Percentiles rank a stretch among this genome's conserved stretches.
Conservation (phyloP, 352 stramenopile species). For the Phytophthora niederhauseri region DNA sequence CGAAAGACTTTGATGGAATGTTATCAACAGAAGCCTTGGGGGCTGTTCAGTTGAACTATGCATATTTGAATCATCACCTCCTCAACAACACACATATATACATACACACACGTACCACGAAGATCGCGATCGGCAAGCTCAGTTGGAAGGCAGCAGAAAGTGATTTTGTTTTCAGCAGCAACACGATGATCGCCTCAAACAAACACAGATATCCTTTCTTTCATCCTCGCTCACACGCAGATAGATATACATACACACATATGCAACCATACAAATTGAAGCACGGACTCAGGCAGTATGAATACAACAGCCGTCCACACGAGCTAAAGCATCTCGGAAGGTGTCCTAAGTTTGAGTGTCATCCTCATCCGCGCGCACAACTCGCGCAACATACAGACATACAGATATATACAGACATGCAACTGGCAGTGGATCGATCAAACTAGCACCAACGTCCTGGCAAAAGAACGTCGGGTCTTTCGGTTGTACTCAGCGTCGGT, state of each 20-base stretch:
- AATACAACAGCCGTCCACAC: constrained; percentile 85
- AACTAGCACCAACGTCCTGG: constrained; percentile 71
- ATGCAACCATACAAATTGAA: constrained; percentile 8
- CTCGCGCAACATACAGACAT: constrained; percentile 25
- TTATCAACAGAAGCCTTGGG: constrained; percentile 64
- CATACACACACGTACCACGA: background rate
- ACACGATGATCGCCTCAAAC: constrained; percentile 57
- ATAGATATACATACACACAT: constrained; percentile 7
- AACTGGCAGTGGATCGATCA: constrained; percentile 53
- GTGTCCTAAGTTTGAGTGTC: constrained; percentile 83
- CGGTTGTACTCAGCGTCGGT: constrained; percentile 72
- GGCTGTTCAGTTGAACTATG: constrained; percentile 85
- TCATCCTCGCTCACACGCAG: constrained; percentile 63
- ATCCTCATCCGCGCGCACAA: constrained; percentile 53
- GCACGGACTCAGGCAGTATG: constrained; percentile 79
- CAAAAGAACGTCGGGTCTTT: constrained; percentile 77
- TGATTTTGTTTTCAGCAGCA: constrained; percentile 74
- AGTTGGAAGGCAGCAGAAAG: constrained; percentile 90
- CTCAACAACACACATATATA: constrained; percentile 35
- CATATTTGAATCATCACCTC: constrained; percentile 72
- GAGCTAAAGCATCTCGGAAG: constrained; percentile 78
- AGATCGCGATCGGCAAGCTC: constrained; percentile 51
- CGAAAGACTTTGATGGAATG: constrained; percentile 82
- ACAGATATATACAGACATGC: constrained; percentile 15
- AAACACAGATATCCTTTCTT: constrained; percentile 84